Base-by-base conservation (phyloP, 805 yeast species). In the Ogataea thermomethanolica region DNA sequence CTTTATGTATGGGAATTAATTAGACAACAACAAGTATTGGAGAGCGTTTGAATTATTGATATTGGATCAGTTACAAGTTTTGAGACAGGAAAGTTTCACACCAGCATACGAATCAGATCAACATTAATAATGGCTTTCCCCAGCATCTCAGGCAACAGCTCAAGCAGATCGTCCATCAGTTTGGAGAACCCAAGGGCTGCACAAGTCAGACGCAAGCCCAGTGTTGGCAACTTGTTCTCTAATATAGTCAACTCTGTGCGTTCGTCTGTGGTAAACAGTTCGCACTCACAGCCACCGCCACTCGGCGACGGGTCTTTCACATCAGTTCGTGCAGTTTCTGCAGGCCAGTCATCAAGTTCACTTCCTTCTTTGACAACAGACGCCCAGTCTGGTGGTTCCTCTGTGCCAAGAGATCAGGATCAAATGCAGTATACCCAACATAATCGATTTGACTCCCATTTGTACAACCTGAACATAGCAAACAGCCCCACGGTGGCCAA, bases 401-500 rank as follows among this genome's bases (percentile, higher is more conserved):
- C 42, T 5, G 28, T 7, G 11, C 29, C 31, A 14, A 8, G 23
- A 13, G 39, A 38, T 14, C 45, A 41, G 23, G 45, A 43, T 8
- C 29, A 20, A 23, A 25, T 25, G 14, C 21, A 29, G 23, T 27
- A 24, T 22, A 13, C 23, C 12, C 45, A 35, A 8, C 62, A 59
- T 39, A 58, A 57, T 39, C 39, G 59, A 20, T 59, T 56, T 38
- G 57, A 56, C 41, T 37, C 58, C 4, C 54, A 48, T 15, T 35
- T 50, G 3, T 58, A 57, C 50, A 56, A 55, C 25, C 36, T 45
- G 23, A 56, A 41, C 35, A 39, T 59, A 36, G 55, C 62, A 3
- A 59, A 53, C 27, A 54, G 60, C 35, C 62, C 56, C 27, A 59
- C 64, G 1, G 54, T 59, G 38, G 49, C 61, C 9, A 57, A 59